Percentiles rank a stretch among this genome's conserved stretches.
Conservation (phyloP, 1,284 basidiomycete genomes). For the Sanghuangporus weigelae region DNA sequence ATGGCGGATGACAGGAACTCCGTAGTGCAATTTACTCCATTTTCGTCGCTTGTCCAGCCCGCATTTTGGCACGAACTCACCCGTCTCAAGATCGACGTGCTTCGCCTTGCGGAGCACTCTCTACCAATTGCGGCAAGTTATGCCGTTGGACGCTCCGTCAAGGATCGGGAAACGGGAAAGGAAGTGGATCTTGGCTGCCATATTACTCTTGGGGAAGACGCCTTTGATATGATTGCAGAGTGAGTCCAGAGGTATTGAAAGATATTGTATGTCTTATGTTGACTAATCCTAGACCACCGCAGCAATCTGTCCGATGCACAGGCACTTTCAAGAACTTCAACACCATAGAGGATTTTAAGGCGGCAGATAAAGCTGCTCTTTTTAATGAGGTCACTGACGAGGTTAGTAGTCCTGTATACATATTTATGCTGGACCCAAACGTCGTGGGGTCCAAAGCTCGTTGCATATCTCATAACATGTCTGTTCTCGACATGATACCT, state of each 20-base stretch:
- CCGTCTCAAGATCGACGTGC: constrained; percentile 85
- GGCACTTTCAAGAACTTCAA: constrained; percentile 92
- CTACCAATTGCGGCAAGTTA: constrained; percentile 68
- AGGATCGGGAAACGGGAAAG: constrained; percentile 68
- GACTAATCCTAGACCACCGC: constrained; percentile 32
- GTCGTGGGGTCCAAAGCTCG: neutral
- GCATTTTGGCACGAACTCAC: constrained; percentile 93
- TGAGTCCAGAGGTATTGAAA: constrained; percentile 23
- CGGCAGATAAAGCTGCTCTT: constrained; percentile 79
- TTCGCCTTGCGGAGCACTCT: constrained; percentile 76
- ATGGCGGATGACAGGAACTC: neutral
- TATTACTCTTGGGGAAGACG: constrained; percentile 52
- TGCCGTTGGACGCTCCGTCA: constrained; percentile 62
- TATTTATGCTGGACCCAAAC: neutral
- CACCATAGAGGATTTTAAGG: constrained; percentile 94
- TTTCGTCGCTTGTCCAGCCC: constrained; percentile 84
- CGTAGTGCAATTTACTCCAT: constrained; percentile 81
- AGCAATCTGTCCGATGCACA: constrained; percentile 36
- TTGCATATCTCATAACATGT: too few relatives aligned
- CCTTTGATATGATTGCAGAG: constrained; percentile 42
- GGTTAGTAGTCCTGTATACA: constrained; percentile 34
- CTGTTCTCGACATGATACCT: too few relatives aligned
- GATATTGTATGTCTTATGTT: constrained; percentile 16
- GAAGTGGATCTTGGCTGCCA: constrained; percentile 60
- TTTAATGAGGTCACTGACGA: constrained; percentile 68